A percentile compares a stretch with the other conserved stretches of the same genome.
Evolutionary conservation across 1,139 yeast species (phyloP).

Genomic region (Saccharomycopsis phalli): DNA sequence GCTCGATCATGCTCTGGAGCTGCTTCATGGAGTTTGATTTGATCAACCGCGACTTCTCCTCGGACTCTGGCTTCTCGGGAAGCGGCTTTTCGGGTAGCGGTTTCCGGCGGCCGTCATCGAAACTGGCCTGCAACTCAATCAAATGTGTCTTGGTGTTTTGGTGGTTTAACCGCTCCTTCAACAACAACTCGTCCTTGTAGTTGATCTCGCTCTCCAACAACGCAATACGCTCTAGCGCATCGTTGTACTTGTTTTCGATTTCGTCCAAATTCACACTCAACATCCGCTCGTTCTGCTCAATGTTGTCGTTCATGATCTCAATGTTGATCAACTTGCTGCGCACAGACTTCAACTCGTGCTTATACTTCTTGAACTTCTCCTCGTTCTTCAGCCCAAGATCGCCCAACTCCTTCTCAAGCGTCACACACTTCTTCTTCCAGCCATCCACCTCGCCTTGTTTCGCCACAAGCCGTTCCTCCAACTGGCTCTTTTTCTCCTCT

Average conservation of each 20-base stretch:
- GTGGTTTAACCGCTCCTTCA: constrained; percentile 23
- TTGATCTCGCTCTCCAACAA: constrained; percentile 24
- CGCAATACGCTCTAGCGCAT: constrained; percentile 23
- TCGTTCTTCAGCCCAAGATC: constrained; percentile 16
- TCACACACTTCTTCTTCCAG: constrained; percentile 17
- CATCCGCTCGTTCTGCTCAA: constrained; percentile 26
- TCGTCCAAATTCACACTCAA: constrained; percentile 23
- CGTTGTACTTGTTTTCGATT: constrained; percentile 22
- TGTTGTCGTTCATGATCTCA: constrained; percentile 26
- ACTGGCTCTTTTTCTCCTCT: constrained; percentile 23
- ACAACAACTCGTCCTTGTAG: constrained; percentile 21
- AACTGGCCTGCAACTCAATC: neutral
- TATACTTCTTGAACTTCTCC: constrained; percentile 19
- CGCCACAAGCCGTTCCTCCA: constrained; percentile 20
- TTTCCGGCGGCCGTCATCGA: too few relatives aligned
- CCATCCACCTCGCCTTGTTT: constrained; percentile 21
- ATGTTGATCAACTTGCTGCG: constrained; percentile 24
- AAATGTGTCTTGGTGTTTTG: constrained; percentile 25
- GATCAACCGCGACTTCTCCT: constrained; percentile 17
- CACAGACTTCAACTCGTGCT: constrained; percentile 23
- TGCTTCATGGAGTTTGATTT: constrained; percentile 26
- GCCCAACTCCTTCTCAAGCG: constrained; percentile 20
- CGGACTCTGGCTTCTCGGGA: constrained; percentile 8
- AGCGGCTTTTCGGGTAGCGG: too few relatives aligned
- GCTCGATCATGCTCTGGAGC: constrained; percentile 25